Evolutionary conservation across 2,329 filamentous ascomycete species (phyloP).

Genomic region (Diplodia intermedia): DNA sequence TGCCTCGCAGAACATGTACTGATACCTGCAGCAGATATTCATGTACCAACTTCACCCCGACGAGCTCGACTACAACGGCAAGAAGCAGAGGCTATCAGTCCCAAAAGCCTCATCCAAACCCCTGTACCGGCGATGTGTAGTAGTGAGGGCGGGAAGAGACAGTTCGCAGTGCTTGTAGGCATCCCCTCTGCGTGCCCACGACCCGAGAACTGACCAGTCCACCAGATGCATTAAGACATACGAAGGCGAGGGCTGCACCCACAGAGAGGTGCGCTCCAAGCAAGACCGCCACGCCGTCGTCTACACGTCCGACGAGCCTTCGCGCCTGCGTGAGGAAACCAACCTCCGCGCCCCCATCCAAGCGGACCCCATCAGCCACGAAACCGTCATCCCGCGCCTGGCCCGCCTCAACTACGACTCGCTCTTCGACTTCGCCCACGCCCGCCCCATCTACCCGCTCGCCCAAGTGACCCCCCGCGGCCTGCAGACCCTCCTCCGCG

Average conservation of each 20-base stretch:
- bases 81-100: not conserved
- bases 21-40: not conserved
- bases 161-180: conserved; percentile 16
- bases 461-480: conserved; percentile 15
- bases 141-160: not conserved
- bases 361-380: conserved; percentile 23
- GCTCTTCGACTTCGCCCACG: conserved; percentile 7
- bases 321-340: not conserved
- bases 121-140: conserved; percentile 10
- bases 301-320: conserved; percentile 9
- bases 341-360: conserved; percentile 11
- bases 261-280: not conserved
- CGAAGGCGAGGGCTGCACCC: conserved; percentile 8
- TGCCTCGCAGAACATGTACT: not conserved
- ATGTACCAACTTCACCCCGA: conserved; percentile 15
- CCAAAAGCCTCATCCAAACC: not conserved
- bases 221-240: conserved; percentile 5
- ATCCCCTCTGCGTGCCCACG: not conserved
- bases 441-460: conserved; percentile 19
- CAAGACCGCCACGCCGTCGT: conserved; percentile 17
- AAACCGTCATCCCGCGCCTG: conserved; percentile 2
- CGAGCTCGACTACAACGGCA: conserved; percentile 7
- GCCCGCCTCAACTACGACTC: conserved; percentile 23
- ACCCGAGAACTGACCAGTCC: not conserved
- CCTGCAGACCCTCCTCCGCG: conserved; percentile 3